phyloP scores from a whole-genome alignment of 2,329 filamentous ascomycete species.

The Phyllosticta paracitricarpa region DNA sequence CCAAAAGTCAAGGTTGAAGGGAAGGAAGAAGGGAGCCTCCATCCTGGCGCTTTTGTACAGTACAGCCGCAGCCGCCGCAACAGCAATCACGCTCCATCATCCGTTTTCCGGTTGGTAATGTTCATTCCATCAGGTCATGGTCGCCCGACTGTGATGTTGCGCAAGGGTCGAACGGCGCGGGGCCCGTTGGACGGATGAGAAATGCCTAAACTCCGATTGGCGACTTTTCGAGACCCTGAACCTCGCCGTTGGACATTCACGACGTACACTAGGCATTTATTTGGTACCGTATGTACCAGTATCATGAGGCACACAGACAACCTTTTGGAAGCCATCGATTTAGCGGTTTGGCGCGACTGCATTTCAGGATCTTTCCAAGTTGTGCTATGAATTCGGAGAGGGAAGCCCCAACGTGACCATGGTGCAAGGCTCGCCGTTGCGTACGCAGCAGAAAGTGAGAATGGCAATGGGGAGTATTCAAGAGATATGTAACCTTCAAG shows the following conservation, averaged over 20 bases:
- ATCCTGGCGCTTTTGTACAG: conserved; percentile 1
- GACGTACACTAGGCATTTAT: too few species aligned
- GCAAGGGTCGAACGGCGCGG: conserved; percentile 1
- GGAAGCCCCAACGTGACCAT: too few species aligned
- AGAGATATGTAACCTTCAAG: too few species aligned
- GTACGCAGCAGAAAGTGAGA: too few species aligned
- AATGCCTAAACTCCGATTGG: conserved; percentile 9
- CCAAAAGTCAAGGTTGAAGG: neutral
- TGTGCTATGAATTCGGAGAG: too few species aligned
- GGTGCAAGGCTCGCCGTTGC: too few species aligned
- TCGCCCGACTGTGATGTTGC: conserved; percentile 1
- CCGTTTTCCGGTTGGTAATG: neutral
- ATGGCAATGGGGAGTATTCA: too few species aligned
- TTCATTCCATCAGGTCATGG: conserved; percentile 1
- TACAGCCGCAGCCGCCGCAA: neutral
- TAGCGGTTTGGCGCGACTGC: too few species aligned
- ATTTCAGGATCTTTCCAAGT: too few species aligned
- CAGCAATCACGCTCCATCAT: conserved; percentile 1
- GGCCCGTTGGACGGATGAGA: conserved; percentile 7
- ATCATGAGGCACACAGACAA: too few species aligned
- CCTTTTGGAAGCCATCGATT: too few species aligned
- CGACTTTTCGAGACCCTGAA: neutral
- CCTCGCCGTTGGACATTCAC: neutral
- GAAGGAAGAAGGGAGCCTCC: neutral
- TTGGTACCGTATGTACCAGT: too few species aligned